Conservation (phyloP, 2,329 filamentous ascomycete genomes). For the Aspergillus sp. region DNA sequence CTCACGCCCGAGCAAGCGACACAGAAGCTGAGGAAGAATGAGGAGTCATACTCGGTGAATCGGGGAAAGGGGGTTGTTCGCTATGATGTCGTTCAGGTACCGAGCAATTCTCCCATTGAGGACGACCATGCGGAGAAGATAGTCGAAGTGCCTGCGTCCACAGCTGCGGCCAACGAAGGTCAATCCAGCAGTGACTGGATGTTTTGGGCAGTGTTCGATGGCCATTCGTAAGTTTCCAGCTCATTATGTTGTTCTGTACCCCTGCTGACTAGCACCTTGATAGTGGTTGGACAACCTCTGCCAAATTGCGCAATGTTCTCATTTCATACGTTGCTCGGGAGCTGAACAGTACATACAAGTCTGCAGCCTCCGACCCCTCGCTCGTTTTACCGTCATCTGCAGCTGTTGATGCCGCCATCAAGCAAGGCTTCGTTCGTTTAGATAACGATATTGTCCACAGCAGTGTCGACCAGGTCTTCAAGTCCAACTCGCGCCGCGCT, state of each 20-base stretch:
- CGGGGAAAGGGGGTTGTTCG: slow-evolving; percentile 87
- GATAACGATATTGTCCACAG: slow-evolving; percentile 94
- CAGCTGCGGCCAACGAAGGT: slow-evolving; percentile 55
- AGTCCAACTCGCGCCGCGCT: slow-evolving; percentile 82
- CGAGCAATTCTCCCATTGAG: slow-evolving; percentile 96
- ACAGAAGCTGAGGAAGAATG: slow-evolving; percentile 80
- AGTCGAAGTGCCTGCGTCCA: slow-evolving; percentile 74
- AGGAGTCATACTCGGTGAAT: slow-evolving; percentile 88
- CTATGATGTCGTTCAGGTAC: slow-evolving; percentile 91
- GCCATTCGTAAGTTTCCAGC: slow-evolving; percentile 70
- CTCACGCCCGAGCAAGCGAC: slow-evolving; percentile 92
- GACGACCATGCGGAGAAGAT: slow-evolving; percentile 99
- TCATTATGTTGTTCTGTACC: neutral
- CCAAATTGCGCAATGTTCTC: slow-evolving; percentile 86
- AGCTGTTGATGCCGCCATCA: slow-evolving; percentile 87
- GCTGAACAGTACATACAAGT: slow-evolving; percentile 87
- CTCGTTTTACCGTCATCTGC: slow-evolving; percentile 69
- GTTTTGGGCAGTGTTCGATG: slow-evolving; percentile 99
- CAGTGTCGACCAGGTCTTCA: slow-evolving; percentile 86
- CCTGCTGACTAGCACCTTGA: slow-evolving; percentile 1
- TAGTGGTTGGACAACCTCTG: slow-evolving; percentile 96
- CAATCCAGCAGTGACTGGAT: slow-evolving; percentile 82
- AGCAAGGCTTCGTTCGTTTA: slow-evolving; percentile 81
- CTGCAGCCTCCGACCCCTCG: slow-evolving; percentile 59
- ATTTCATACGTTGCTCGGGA: slow-evolving; percentile 92